Percentiles rank a stretch among this genome's conserved stretches.
Evolutionary conservation across 257 asterid species (phyloP).

Genomic region (Lantana camara): DNA sequence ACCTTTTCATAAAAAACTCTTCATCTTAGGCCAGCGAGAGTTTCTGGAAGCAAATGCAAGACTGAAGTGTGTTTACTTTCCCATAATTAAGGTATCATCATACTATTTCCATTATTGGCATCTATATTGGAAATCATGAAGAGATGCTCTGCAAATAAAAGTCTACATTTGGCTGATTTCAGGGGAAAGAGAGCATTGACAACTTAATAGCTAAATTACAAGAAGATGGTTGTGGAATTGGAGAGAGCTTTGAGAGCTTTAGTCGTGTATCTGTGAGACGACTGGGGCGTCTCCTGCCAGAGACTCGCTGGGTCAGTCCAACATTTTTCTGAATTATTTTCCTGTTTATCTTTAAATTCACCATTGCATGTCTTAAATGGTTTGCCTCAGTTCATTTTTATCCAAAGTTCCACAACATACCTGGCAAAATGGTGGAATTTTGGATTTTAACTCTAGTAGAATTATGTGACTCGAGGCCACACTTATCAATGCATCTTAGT

Average conservation of each 20-base stretch:
- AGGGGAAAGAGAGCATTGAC: conserved; percentile 71
- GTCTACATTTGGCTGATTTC: conserved; percentile 30
- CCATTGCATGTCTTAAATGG: neutral
- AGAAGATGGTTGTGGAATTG: conserved; percentile 44
- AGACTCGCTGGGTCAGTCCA: conserved; percentile 74
- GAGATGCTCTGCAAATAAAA: conserved; percentile 15
- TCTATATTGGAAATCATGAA: conserved; percentile 8
- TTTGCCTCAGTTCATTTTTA: neutral
- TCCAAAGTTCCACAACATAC: neutral
- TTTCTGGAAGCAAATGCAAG: conserved; percentile 68
- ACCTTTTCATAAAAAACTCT: conserved; percentile 21
- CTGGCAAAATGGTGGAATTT: neutral
- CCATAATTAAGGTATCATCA: conserved; percentile 48
- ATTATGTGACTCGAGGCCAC: neutral
- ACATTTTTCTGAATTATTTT: neutral
- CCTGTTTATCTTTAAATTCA: too few relatives aligned
- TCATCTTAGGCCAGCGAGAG: conserved; percentile 40
- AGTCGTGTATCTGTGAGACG: conserved; percentile 74
- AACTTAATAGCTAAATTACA: conserved; percentile 45
- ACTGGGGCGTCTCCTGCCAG: conserved; percentile 89
- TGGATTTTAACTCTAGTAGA: neutral
- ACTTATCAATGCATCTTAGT: neutral
- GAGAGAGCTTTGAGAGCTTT: conserved; percentile 56
- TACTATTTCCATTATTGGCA: conserved; percentile 17
- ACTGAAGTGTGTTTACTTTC: conserved; percentile 70